Evolutionary conservation across 768 basidiomycete species (phyloP), one percentile per base, ranked within the genome.

Genomic region (Suillus brevipes): DNA sequence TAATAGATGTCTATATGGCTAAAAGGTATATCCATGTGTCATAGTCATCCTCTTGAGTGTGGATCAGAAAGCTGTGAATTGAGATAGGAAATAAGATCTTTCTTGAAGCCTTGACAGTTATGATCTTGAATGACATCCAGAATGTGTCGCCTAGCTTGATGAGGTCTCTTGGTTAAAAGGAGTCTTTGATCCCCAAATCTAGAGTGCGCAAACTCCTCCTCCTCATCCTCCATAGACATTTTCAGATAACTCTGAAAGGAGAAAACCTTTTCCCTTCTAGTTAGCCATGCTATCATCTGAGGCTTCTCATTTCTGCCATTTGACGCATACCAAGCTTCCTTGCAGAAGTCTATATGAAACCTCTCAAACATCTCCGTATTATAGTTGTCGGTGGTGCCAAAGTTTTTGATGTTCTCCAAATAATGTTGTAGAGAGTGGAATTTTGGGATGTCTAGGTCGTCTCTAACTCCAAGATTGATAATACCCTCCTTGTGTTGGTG

Each of bases 281-380:
- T 70, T 0, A 82, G 69, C 78, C 78, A 80, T 1, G 55, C 10
- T 8, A 75, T 77, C 80, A 82, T 82, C 60, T 81, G 81, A 9
- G 66, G n/a, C 18, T 70, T 74, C 55, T 78, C 72, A 36, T 83
- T 75, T 25, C 73, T 73, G 6, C 61, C 61, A 65, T 81, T 82
- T 2, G 76, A 77, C 1, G 76, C 71, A 6, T 37, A 18, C 56
- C 77, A 82, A 1, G 75, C 78, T 23, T 78, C 73, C 60, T 83
- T 82, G 0, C 78, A 73, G 10, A 75, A 68, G 56, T 82, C 77
- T 45, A 82, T 83, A 63, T 84, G 81, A 9, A 67, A 58, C 10
- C 65, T 63, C 20, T 73, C 70, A 14, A 66, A 66, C 31, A 63
- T 59, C 55, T 77, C 72, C 3, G 68, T 77, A 23, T 68, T 71